Conservation (phyloP, 768 basidiomycete genomes). For the Termitomyces sp. region DNA sequence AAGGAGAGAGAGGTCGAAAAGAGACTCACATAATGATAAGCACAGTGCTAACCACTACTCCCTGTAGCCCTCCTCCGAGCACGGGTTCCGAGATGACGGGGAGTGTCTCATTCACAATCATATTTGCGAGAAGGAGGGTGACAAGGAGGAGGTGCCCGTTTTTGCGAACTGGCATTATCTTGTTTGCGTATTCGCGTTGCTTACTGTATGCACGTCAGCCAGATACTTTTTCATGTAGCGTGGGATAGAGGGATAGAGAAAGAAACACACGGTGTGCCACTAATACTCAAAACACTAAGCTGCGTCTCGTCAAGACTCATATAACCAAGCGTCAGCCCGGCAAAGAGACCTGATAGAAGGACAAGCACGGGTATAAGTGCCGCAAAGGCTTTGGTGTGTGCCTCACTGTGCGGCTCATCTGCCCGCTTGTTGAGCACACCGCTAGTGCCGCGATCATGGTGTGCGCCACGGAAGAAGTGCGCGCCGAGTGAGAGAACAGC, state of each 20-base stretch:
- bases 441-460: slow-evolving; percentile 12
- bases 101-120: slow-evolving; percentile 87
- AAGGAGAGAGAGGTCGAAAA: not conserved
- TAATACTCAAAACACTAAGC: slow-evolving; percentile 79
- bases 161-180: slow-evolving; percentile 82
- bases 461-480: slow-evolving; percentile 24
- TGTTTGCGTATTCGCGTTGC: slow-evolving; percentile 75
- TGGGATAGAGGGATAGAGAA: not conserved
- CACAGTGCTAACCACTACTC: slow-evolving; percentile 77
- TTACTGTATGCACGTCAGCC: slow-evolving; percentile 34
- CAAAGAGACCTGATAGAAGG: slow-evolving; percentile 78
- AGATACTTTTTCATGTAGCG: not conserved
- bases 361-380: slow-evolving; percentile 81
- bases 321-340: slow-evolving; percentile 87
- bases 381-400: slow-evolving; percentile 32
- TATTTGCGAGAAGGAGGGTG: slow-evolving; percentile 79
- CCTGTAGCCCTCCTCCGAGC: slow-evolving; percentile 71
- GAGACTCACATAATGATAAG: slow-evolving; percentile 79
- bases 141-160: slow-evolving; percentile 81
- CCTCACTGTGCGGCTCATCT: not conserved
- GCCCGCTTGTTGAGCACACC: not conserved
- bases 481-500: slow-evolving; percentile 35
- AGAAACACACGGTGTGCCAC: slow-evolving; percentile 67
- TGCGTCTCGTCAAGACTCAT: slow-evolving; percentile 93
- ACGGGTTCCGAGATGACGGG: slow-evolving; percentile 79